Evolutionary conservation across 2,329 filamentous ascomycete species (phyloP), one percentile per base, ranked within the genome.

Genomic region (Colletotrichum tropicicola): DNA sequence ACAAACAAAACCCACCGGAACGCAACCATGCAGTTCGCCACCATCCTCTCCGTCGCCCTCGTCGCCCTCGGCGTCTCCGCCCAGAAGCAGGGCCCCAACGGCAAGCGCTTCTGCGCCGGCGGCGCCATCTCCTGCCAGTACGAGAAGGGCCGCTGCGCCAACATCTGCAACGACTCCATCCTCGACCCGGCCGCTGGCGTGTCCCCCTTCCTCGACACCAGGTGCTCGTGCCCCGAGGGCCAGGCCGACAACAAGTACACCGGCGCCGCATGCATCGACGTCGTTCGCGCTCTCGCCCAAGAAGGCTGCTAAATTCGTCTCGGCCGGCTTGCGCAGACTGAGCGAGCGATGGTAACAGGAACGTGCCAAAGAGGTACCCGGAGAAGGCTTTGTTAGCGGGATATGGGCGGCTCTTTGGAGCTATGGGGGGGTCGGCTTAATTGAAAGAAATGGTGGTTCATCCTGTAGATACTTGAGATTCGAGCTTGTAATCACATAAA

Each of bases 81-180:
- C 19, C 56, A 53, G 37, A 59, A 59, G 56, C 15, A 3, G 10
- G 56, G 56, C 27, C 47, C 56, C 6, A 59, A 59, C 28, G 56
- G 56, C 37, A 37, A 53, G 37, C 56, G 56, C 8, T 44, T 59
- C 56, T 59, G 56, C 37, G 45, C 37, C 19, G 56, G 56, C 19
- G 56, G 56, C 25, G 56, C 56, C 25, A 59, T 59, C 47, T 59
- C 56, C 21, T 59, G 56, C 47, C 27, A 59, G 37, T 59, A 59
- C 28, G 8, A 59, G 17, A 59, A 59, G 47, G 56, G 56, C 37
- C 56, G 56, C 19, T 59, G 56, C 47, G 45, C 56, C 56, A 59
- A 59, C 56, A 35, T 59, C 21, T 59, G 56, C 47, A 27, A 15
- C 37, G 56, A 59, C 47, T 52, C 47, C 17, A 12, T 6, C 27